These are phyloP conservation scores for Penicillium sp. DNA, from an alignment of 2,329 filamentous ascomycete genomes.

Conservation along the genomic window DNA sequence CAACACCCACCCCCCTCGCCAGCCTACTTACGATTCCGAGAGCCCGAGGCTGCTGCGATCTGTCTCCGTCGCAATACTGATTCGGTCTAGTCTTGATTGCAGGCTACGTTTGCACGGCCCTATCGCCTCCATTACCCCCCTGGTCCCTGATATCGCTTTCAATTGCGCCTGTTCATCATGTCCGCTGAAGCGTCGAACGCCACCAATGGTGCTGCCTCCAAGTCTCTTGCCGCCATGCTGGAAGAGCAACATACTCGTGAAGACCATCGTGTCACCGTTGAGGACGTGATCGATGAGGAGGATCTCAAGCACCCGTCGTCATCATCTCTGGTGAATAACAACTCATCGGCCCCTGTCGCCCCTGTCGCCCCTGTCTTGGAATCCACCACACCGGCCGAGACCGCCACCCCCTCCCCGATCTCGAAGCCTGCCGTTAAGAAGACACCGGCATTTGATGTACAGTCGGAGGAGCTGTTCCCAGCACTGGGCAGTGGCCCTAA, in stretches of 20 bases:
- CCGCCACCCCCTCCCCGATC: slow-evolving; percentile 38
- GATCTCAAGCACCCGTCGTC: slow-evolving; percentile 60
- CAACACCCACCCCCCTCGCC: background rate
- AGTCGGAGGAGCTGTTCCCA: slow-evolving; percentile 92
- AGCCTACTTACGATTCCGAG: too few relatives aligned
- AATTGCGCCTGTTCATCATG: slow-evolving; percentile 26
- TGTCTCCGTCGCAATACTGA: slow-evolving; percentile 15
- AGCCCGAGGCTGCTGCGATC: background rate
- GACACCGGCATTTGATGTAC: slow-evolving; percentile 67
- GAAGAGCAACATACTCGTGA: slow-evolving; percentile 54
- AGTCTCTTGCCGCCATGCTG: slow-evolving; percentile 55
- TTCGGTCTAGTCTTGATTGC: slow-evolving; percentile 14
- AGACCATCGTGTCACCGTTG: slow-evolving; percentile 67
- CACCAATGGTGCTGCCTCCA: slow-evolving; percentile 34
- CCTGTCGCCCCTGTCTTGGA: slow-evolving; percentile 13
- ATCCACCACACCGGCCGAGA: slow-evolving; percentile 25
- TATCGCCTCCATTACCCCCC: background rate
- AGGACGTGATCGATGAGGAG: slow-evolving; percentile 81
- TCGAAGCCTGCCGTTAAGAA: slow-evolving; percentile 43
- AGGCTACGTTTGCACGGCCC: slow-evolving; percentile 15
- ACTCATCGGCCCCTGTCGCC: slow-evolving; percentile 23
- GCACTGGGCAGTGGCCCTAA: slow-evolving; percentile 75
- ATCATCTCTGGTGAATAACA: slow-evolving; percentile 43
- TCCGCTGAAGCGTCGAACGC: slow-evolving; percentile 34
- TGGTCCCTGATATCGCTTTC: background rate